Evolutionary conservation across 2,329 filamentous ascomycete genomes (phyloP).

Genomic region (Zarea fungicola): DNA sequence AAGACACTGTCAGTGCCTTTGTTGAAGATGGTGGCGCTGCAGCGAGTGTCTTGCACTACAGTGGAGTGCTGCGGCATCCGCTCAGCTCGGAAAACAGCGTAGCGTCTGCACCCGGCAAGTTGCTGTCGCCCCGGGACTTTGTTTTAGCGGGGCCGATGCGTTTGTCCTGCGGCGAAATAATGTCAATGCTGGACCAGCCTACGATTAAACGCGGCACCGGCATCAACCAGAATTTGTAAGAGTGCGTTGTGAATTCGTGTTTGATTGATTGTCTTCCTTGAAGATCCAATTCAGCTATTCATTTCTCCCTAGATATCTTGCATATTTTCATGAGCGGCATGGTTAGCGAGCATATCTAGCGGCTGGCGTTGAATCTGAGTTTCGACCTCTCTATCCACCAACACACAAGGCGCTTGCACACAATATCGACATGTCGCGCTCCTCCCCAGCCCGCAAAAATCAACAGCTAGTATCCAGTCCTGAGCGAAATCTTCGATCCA

Average conservation of each 20-base stretch:
- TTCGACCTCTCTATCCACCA: not conserved
- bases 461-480: slow-evolving; percentile 35
- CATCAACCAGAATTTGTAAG: not conserved
- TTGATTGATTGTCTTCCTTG: not conserved
- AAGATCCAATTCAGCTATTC: not conserved
- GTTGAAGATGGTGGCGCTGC: not conserved
- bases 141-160: slow-evolving; percentile 19
- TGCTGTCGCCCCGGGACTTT: slow-evolving; percentile 15
- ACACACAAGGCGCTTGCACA: not conserved
- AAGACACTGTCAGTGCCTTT: not conserved
- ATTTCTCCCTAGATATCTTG: too few species aligned
- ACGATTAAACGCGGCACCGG: not conserved
- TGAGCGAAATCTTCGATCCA: slow-evolving; percentile 45
- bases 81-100: too few species aligned
- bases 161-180: not conserved
- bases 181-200: not conserved
- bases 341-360: slow-evolving; percentile 1
- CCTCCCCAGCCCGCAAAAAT: slow-evolving; percentile 35
- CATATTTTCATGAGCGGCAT: too few species aligned
- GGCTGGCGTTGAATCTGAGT: not conserved
- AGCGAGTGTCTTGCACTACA: not conserved
- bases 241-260: not conserved
- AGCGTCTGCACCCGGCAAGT: too few species aligned
- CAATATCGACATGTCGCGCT: slow-evolving; percentile 35
- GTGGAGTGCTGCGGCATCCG: not conserved